Percentiles rank a stretch among this genome's conserved stretches.
Evolutionary conservation across 371 early-diverging fungal species (phyloP).

Genomic region (Mortierella sp.): DNA sequence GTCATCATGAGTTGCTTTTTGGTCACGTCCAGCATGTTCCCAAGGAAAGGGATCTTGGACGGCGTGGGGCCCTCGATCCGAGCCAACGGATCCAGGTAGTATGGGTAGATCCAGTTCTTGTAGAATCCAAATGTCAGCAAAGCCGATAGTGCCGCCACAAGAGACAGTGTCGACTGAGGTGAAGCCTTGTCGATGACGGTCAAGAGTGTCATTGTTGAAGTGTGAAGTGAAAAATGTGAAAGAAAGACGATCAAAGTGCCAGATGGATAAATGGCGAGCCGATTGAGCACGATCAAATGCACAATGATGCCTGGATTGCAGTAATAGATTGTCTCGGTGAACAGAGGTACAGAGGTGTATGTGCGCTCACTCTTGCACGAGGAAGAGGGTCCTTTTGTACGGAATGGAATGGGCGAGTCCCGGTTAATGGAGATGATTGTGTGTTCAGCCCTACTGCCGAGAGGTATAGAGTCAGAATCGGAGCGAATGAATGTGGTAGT

Average conservation of each 20-base stretch:
- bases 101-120: constrained; percentile 41
- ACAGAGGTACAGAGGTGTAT: no score
- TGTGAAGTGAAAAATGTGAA: not conserved
- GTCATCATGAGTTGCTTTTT: constrained; percentile 47
- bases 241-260: not conserved
- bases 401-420: no score
- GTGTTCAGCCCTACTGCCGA: no score
- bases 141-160: constrained; percentile 18
- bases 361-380: no score
- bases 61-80: constrained; percentile 34
- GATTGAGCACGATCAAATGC: no score
- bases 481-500: no score
- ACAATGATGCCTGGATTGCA: no score
- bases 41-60: constrained; percentile 38
- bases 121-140: constrained; percentile 34
- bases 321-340: no score
- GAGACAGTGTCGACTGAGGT: constrained; percentile 25
- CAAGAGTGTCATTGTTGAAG: constrained; percentile 21
- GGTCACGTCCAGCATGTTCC: constrained; percentile 40
- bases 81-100: constrained; percentile 33
- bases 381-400: no score
- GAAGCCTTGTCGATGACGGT: constrained; percentile 18
- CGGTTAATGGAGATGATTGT: no score
- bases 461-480: no score
- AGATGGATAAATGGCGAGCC: not conserved